Evolutionary conservation across 257 asterid species (phyloP), one percentile per base, ranked within the genome.

Genomic region (Gynochthodes officinalis): DNA sequence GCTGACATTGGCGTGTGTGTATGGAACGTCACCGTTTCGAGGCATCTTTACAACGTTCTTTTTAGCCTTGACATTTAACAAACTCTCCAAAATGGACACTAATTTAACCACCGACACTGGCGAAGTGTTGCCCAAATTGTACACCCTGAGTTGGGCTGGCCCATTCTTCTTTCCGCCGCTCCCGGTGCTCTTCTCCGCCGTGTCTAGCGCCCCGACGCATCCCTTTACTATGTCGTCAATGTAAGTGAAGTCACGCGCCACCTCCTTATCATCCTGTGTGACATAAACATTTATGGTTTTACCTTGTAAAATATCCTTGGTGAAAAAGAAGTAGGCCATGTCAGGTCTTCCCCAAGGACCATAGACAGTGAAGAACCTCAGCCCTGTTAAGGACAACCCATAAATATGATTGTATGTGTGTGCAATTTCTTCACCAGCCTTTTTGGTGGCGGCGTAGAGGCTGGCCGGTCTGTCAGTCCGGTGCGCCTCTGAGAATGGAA

Each of bases 241-340:
- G 91, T 86, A 93, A 35, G 98, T 93, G 88, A 93, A 93, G 81
- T 93, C 98, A 84, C 98, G 98, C 86, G 97, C 98, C 87, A 93
- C 98, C 82, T 91, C 98, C 64, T 84, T 88, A 10, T 82, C 89
- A 2, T 91, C 96, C 44, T 75, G 89, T 1, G 96, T 84, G 1
- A 84, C 89, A 73, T 93, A 93, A 4, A 93, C 87, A 55, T 88
- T 89, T 4, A 93, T 84, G 1, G 87, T 70, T 64, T 93, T 89
- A 0, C 94, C 84, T 2, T 91, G 97, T 7, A 91, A 75, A 32
- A 93, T 91, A 4, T 91, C 97, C 55, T 91, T 91, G 0, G 98
- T 93, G 91, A 93, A 93, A 83, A 93, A 93, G 62, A 87, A 93
- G 61, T 93, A 93, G 0, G 98, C 98, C 98, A 93, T 91, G 75